Conservation (phyloP, 169 alveolate genomes). For the Toxoplasma gondii region DNA sequence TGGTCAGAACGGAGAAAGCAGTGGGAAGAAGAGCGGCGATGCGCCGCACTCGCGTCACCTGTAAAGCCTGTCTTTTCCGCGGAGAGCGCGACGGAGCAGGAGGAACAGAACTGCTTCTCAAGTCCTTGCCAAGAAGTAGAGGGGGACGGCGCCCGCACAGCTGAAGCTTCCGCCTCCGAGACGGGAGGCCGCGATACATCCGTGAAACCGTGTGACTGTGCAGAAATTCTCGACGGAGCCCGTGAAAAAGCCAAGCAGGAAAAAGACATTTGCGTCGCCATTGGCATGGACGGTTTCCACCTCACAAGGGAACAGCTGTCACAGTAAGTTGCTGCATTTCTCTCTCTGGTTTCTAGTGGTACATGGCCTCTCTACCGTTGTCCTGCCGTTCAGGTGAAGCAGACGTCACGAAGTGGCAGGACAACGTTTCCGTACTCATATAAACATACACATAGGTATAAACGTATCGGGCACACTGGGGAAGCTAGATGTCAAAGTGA, state of each 20-base stretch:
- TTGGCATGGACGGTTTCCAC: constrained; percentile 35
- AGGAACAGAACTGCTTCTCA: background rate
- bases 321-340: background rate
- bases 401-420: too few relatives aligned
- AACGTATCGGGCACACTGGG: background rate
- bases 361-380: too few relatives aligned
- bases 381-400: too few relatives aligned
- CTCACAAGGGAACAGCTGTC: background rate
- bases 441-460: background rate
- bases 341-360: too few relatives aligned
- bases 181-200: too few relatives aligned
- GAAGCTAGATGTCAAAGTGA: too few relatives aligned
- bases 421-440: background rate
- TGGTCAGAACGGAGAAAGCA: background rate
- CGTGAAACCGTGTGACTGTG: too few relatives aligned
- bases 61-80: background rate
- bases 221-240: background rate
- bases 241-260: background rate
- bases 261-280: background rate
- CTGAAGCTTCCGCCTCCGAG: too few relatives aligned
- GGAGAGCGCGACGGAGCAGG: background rate
- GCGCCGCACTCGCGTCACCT: background rate
- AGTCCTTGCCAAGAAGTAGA: too few relatives aligned
- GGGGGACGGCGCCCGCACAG: too few relatives aligned
- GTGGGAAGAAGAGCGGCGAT: background rate